Percentiles rank a stretch among this genome's conserved stretches.
phyloP scores from a whole-genome alignment of 768 basidiomycete genomes.

The Cyclocybe aegerita region DNA sequence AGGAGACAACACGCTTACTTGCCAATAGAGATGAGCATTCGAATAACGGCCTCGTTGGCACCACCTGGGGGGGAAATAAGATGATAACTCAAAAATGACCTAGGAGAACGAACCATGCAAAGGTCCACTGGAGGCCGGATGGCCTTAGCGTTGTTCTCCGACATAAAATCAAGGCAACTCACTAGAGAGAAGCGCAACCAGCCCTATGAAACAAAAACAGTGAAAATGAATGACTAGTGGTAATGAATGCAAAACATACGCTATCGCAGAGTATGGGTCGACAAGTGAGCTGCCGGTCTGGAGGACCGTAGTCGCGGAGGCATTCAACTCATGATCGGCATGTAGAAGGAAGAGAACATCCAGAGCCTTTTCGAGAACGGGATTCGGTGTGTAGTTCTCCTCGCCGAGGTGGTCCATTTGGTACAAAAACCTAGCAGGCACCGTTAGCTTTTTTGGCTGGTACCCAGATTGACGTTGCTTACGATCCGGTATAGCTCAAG shows the following conservation, averaged over 20 bases:
- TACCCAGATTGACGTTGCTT: constrained; percentile 16
- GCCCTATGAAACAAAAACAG: constrained; percentile 41
- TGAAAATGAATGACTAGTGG: neutral
- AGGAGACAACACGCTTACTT: constrained; percentile 43
- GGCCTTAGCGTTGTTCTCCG: neutral
- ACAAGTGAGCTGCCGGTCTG: constrained; percentile 89
- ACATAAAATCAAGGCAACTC: constrained; percentile 29
- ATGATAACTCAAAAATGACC: neutral
- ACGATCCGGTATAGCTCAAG: constrained; percentile 84
- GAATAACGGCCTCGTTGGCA: constrained; percentile 92
- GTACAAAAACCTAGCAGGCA: constrained; percentile 68
- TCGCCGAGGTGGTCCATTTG: constrained; percentile 85
- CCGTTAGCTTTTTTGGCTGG: constrained; percentile 1
- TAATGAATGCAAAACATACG: constrained; percentile 40
- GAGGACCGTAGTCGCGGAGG: constrained; percentile 80
- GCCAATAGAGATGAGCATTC: constrained; percentile 90
- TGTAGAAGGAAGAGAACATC: constrained; percentile 87
- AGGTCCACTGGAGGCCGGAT: constrained; percentile 50
- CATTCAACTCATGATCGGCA: constrained; percentile 91
- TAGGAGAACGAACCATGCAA: constrained; percentile 51
- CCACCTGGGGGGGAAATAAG: constrained; percentile 49
- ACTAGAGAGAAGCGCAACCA: constrained; percentile 88
- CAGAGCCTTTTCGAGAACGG: constrained; percentile 82
- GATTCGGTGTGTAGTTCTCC: constrained; percentile 75
- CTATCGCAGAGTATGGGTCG: constrained; percentile 86